Evolutionary conservation across 495 filamentous ascomycete genomes (phyloP), one percentile per base, ranked within the genome.

Genomic region (Clohesyomyces aquaticus): DNA sequence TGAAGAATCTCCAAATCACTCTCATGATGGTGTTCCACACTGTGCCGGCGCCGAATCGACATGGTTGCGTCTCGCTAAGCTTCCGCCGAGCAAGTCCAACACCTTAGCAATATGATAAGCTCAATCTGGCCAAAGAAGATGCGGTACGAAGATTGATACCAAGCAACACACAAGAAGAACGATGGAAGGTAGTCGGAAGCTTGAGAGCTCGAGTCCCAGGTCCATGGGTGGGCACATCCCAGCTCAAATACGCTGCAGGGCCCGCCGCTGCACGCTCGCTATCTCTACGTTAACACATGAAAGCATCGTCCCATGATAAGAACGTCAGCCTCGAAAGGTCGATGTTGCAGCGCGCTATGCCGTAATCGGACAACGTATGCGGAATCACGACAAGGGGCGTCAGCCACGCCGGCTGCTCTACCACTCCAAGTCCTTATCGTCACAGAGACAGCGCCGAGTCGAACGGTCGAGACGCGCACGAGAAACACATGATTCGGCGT

Each of bases 1-100:
- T 59, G 55, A n/a, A 59, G 35, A 18, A 53, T 22, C 22, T 52
- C n/a, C 23, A 23, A 25, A 52, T 52, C 48, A 8, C 21, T 23
- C 18, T 23, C 45, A 26, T 52, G n/a, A n/a, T n/a, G n/a, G 12
- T 22, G n/a, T 16, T 52, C 14, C 18, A 52, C 48, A n/a, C 48
- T 52, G 25, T 22, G 10, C 23, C 48, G 22, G 14, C 48, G n/a
- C 10, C 48, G 18, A 27, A 52, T 52, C 19, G 19, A 23, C 48
- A 52, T 52, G 19, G 22, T n/a, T 52, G 8, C 25, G 11, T 14
- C 12, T 16, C 18, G 8, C 12, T 52, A 52, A 52, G 48, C 48
- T 52, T 52, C 48, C n/a, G 48, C 48, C 48, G 25, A 16, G 48
- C 22, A 21, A 25, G 9, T 10, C 23, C 4, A 16, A 16, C 48